Percentiles rank a stretch among this genome's conserved stretches.
These are phyloP conservation scores for Ziziphus jujuba DNA, from an alignment of 306 rosid species.

Conservation along the genomic window DNA sequence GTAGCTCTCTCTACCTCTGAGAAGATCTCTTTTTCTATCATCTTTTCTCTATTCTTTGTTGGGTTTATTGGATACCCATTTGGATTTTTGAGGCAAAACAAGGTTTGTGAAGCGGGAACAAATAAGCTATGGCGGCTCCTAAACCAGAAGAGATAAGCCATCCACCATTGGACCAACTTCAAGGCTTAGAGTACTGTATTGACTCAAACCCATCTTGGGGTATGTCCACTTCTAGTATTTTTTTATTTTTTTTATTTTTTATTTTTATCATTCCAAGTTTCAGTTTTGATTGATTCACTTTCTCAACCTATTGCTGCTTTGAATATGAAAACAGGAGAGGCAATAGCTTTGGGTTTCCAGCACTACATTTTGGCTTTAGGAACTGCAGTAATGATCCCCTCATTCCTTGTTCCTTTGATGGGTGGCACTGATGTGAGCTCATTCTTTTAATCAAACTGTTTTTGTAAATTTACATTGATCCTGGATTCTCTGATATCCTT, in stretches of 20 bases:
- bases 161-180: conserved; percentile 96
- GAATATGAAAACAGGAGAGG: conserved; percentile 64
- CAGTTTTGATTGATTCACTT: background rate
- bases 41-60: conserved; percentile 10
- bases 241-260: no score
- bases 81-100: conserved; percentile 18
- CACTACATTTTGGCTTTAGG: conserved; percentile 95
- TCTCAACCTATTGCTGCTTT: conserved; percentile 9
- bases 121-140: conserved; percentile 64
- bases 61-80: conserved; percentile 29
- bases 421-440: conserved; percentile 88
- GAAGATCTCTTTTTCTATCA: conserved; percentile 2
- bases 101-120: conserved; percentile 23
- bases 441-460: conserved; percentile 10
- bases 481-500: conserved; percentile 8
- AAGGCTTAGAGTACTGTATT: conserved; percentile 93
- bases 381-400: conserved; percentile 98
- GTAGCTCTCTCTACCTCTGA: background rate
- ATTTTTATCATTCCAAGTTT: conserved; percentile 29
- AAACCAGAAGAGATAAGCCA: conserved; percentile 86
- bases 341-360: conserved; percentile 90
- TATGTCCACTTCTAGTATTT: conserved; percentile 39
- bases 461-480: conserved; percentile 11
- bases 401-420: conserved; percentile 95
- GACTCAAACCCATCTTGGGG: conserved; percentile 99